These are phyloP conservation scores for Bipolaris sorokiniana DNA, from an alignment of 2,329 filamentous ascomycete species.

Conservation along the genomic window DNA sequence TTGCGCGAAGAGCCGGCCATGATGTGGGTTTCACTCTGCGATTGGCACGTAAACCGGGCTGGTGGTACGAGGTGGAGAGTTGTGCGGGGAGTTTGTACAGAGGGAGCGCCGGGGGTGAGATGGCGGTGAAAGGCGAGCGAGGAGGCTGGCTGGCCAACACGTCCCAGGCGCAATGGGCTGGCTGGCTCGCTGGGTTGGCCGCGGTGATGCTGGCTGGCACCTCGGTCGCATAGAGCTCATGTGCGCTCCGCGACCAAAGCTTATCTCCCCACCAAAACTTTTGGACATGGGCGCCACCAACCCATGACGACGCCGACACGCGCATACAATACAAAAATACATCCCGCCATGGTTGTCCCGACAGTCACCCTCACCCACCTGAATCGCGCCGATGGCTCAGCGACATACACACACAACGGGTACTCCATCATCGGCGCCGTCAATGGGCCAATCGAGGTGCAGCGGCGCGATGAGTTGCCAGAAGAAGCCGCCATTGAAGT, in stretches of 20 bases:
- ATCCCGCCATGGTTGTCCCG: conserved; percentile 34
- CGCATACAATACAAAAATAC: background rate
- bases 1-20: conserved; percentile 45
- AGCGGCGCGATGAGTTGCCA: conserved; percentile 85
- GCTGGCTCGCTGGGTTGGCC: conserved; percentile 12
- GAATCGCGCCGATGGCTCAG: conserved; percentile 78
- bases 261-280: conserved; percentile 34
- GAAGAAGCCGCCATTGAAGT: conserved; percentile 92
- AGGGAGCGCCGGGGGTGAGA: background rate
- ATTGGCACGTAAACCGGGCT: background rate
- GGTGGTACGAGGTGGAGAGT: background rate
- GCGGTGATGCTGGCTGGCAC: conserved; percentile 34
- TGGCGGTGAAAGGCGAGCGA: conserved; percentile 4
- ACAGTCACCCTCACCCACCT: conserved; percentile 55
- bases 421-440: conserved; percentile 85
- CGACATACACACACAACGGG: conserved; percentile 74
- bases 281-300: conserved; percentile 17
- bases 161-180: background rate
- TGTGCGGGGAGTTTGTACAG: background rate
- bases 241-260: conserved; percentile 27
- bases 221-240: conserved; percentile 17
- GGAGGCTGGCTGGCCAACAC: conserved; percentile 6
- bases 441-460: conserved; percentile 91
- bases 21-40: background rate
- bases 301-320: conserved; percentile 1